Evolutionary conservation across 768 basidiomycete genomes (phyloP).

Genomic region (Leccinellum albellum): DNA sequence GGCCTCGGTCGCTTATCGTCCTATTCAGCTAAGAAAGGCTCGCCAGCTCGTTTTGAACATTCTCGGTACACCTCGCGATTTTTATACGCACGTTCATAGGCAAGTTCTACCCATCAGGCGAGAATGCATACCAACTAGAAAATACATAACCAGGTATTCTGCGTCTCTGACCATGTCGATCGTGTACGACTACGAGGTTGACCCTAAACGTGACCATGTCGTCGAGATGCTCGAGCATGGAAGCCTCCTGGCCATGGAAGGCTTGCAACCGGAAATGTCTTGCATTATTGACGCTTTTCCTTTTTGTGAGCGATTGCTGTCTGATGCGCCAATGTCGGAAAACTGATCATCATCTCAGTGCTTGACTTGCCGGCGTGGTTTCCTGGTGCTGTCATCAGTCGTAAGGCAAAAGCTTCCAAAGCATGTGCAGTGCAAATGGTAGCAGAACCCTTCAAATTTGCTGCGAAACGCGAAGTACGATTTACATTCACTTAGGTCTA

Average conservation of each 20-base stretch:
- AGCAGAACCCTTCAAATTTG: conserved; percentile 14
- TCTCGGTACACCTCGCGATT: conserved; percentile 5
- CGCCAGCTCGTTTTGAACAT: conserved; percentile 16
- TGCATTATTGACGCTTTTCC: conserved; percentile 20
- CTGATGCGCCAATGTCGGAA: not conserved
- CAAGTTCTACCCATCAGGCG: not conserved
- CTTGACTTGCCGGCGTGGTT: conserved; percentile 23
- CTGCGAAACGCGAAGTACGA: conserved; percentile 9
- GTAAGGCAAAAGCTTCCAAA: conserved; percentile 10
- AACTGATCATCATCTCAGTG: conserved; percentile 8
- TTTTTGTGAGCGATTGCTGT: conserved; percentile 11
- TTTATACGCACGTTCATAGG: conserved; percentile 8
- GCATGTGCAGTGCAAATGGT: conserved; percentile 11
- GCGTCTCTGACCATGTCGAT: conserved; percentile 38
- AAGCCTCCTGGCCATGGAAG: conserved; percentile 11
- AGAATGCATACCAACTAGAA: not conserved
- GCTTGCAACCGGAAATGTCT: conserved; percentile 14
- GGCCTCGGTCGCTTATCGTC: conserved; percentile 5
- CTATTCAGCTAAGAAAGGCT: conserved; percentile 18
- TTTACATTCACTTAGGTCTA: not conserved
- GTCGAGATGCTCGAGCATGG: conserved; percentile 37
- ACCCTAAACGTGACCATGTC: conserved; percentile 34
- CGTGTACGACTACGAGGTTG: conserved; percentile 38
- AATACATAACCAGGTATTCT: conserved; percentile 22
- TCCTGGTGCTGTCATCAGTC: conserved; percentile 27